phyloP scores from a whole-genome alignment of 306 rosid genomes.

The Delonix regia region DNA sequence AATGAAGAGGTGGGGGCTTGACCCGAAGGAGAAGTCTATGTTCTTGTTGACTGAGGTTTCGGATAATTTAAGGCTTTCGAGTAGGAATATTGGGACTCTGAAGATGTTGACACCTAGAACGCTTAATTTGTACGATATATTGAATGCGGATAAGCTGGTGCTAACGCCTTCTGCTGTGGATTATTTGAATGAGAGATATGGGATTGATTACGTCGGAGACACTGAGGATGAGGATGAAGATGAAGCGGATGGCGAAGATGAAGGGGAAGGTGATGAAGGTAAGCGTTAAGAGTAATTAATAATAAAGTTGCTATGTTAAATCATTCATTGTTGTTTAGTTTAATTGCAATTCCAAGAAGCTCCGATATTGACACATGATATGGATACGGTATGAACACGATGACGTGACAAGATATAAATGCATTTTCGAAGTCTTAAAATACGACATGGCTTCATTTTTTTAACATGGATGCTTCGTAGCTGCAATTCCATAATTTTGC shows the following conservation, averaged over 20 bases:
- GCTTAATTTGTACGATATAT: constrained; percentile 77
- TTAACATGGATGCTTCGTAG: background rate
- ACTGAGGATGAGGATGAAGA: constrained; percentile 44
- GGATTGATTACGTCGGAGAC: constrained; percentile 50
- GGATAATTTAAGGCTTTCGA: constrained; percentile 67
- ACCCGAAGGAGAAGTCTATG: constrained; percentile 76
- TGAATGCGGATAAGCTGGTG: constrained; percentile 86
- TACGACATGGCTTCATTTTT: background rate
- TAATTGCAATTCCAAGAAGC: background rate
- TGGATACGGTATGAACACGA: background rate
- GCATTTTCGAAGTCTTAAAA: background rate
- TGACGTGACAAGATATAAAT: background rate
- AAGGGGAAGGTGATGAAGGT: constrained; percentile 48
- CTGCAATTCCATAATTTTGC: background rate
- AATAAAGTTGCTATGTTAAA: background rate
- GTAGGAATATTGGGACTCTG: constrained; percentile 83
- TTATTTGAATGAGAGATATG: constrained; percentile 77
- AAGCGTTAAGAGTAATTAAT: constrained; percentile 21
- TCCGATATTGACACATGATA: background rate
- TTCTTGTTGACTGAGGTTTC: constrained; percentile 75
- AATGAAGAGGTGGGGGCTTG: constrained; percentile 86
- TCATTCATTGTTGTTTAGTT: constrained; percentile 5
- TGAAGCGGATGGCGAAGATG: constrained; percentile 42
- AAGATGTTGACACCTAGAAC: constrained; percentile 90
- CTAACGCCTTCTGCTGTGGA: constrained; percentile 74